A percentile compares a stretch with the other conserved stretches of the same genome.
phyloP scores from a whole-genome alignment of 2,329 filamentous ascomycete species.

The Trichoderma sp. region DNA sequence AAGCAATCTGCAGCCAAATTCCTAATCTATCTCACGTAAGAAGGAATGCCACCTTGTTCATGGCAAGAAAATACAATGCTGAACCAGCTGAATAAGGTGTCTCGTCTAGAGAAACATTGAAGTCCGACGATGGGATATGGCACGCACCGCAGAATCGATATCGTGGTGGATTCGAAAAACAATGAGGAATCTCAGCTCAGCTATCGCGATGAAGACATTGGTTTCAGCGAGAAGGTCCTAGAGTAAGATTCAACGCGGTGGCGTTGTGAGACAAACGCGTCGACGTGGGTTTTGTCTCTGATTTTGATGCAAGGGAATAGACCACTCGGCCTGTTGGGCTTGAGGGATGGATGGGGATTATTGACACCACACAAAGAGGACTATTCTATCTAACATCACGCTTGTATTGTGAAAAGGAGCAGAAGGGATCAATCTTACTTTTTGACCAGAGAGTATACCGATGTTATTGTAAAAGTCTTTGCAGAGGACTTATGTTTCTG shows the following conservation, averaged over 20 bases:
- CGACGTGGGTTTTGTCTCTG: not conserved
- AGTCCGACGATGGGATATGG: not conserved
- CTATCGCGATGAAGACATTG: not conserved
- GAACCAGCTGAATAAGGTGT: not conserved
- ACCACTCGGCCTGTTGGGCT: no score
- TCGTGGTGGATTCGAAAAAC: not conserved
- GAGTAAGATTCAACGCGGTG: not conserved
- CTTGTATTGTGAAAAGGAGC: not conserved
- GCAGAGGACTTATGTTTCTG: not conserved
- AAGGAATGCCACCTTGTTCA: not conserved
- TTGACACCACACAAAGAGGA: not conserved
- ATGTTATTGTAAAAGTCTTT: not conserved
- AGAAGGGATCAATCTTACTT: not conserved
- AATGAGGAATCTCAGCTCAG: not conserved
- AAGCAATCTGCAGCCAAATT: not conserved
- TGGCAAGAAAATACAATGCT: not conserved
- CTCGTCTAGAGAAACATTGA: not conserved
- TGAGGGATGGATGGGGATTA: not conserved
- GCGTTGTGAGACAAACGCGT: not conserved
- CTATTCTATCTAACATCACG: not conserved
- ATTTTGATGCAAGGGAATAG: not conserved
- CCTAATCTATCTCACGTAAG: not conserved
- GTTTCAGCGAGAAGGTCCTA: not conserved
- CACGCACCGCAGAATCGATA: not conserved
- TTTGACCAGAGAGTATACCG: not conserved